Base-by-base conservation (phyloP, 371 early-diverging fungal genomes). In the Catenaria anguillulae region DNA sequence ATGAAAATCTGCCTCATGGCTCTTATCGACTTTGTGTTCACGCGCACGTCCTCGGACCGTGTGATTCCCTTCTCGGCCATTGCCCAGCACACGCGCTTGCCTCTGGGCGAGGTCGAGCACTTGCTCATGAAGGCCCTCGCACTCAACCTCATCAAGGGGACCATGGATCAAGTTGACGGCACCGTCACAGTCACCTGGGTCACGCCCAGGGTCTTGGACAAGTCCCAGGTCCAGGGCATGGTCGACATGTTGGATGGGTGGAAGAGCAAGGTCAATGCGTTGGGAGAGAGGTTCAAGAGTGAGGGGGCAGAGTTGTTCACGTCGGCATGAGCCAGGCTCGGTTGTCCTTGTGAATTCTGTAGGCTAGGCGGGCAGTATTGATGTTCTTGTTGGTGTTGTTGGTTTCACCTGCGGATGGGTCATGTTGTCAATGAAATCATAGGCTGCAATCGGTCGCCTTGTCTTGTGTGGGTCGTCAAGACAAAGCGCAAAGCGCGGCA, bases 1-100 rank as follows among this genome's bases (percentile, higher is more conserved):
- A 90, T 92, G 73, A 98, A 98, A 76, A 88, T 98, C 55, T 88
- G 96, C 61, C 77, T 96, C 64, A 96, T 96, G 94, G 86, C 96
- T 0, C 77, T 98, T 59, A 88, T 97, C 64, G 97, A 96, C 71
- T 76, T 85, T 0, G 86, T 94, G 36, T 97, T 97, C 73, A 85
- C 83, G 70, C 84, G 91, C 35, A 81, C 75, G 60, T 86, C 88
- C 26, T 88, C 88, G 52, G 78, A 83, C 66, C 82, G 93, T n/a
- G 72, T 75, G 1, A 82, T 96, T 59, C 75, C 89, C 5, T 96
- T 97, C 73, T 70, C 71, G 19, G 83, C 75, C n/a, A 86, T 97
- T 63, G 86, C 94, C 12, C 77, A 84, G 15, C 93, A 91, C 71
- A 92, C 92, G 8, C 78, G 86, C 60, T 75, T 97, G 60, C 82